phyloP scores from a whole-genome alignment of 2,329 filamentous ascomycete species.

The Sporothrix protearum region DNA sequence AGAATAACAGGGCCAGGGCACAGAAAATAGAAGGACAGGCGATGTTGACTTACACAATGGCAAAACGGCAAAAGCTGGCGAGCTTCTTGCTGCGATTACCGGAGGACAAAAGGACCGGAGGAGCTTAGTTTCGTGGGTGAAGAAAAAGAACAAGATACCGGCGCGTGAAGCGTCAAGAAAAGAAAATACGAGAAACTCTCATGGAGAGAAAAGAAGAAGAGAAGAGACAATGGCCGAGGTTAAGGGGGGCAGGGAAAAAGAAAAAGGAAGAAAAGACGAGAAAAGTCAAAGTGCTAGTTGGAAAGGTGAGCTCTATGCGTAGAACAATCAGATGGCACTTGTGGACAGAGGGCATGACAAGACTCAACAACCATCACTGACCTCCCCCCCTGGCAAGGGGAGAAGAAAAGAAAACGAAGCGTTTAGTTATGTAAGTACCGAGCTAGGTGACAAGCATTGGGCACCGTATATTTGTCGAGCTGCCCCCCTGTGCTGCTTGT shows the following conservation, averaged over 20 bases:
- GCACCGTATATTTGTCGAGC: background rate
- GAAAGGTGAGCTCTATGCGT: background rate
- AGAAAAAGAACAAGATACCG: background rate
- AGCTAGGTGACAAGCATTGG: background rate
- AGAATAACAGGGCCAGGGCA: background rate
- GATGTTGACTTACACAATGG: conserved; percentile 12
- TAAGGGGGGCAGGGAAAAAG: background rate
- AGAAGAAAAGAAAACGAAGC: background rate
- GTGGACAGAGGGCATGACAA: background rate
- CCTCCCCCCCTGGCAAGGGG: background rate
- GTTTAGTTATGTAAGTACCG: background rate
- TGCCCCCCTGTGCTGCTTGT: background rate
- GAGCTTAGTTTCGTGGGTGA: background rate
- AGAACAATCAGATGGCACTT: conserved; percentile 4
- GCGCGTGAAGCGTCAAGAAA: conserved; percentile 7
- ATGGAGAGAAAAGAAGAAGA: background rate
- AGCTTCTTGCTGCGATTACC: conserved; percentile 10
- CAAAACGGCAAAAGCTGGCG: background rate
- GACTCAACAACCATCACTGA: background rate
- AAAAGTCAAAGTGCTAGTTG: background rate
- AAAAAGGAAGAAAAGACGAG: background rate
- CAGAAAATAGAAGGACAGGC: background rate
- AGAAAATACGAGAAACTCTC: background rate
- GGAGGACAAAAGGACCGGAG: background rate
- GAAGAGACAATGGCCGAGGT: conserved; percentile 1